phyloP scores from a whole-genome alignment of 192 early-diverging fungal species.

The Gamsiella multidivaricata region DNA sequence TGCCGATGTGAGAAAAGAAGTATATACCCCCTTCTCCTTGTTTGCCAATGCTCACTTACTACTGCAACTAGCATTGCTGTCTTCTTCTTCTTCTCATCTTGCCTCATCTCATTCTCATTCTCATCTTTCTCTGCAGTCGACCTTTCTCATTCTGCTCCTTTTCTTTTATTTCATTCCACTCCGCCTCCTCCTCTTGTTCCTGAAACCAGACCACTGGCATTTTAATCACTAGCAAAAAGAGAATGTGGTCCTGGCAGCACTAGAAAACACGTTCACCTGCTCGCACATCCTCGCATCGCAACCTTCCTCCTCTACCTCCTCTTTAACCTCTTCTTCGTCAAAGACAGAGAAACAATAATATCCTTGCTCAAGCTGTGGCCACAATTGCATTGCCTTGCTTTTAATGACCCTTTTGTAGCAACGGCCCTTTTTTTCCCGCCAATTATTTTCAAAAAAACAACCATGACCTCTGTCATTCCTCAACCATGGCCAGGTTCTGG shows the following conservation, averaged over 20 bases:
- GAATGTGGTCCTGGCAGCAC: neutral
- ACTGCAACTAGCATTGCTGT: neutral
- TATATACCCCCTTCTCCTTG: neutral
- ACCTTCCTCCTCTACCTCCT: neutral
- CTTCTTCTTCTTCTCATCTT: slow-evolving; percentile 3
- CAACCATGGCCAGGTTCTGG: slow-evolving; percentile 2
- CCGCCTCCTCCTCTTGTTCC: neutral
- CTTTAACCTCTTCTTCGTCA: neutral
- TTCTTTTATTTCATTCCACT: neutral
- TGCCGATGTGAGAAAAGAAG: neutral
- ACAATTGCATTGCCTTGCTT: no score
- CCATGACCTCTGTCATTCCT: slow-evolving; percentile 38
- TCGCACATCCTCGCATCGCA: no score
- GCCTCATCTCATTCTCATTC: neutral
- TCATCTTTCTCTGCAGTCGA: neutral
- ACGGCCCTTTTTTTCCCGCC: neutral
- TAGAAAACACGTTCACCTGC: slow-evolving; percentile 1
- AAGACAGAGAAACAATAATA: no score
- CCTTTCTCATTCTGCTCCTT: neutral
- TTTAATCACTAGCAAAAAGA: neutral
- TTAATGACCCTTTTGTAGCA: no score
- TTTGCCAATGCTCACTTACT: neutral
- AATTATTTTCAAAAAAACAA: no score
- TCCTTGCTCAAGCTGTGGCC: no score
- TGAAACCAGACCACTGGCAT: neutral